Conservation (phyloP, 2,329 filamentous ascomycete species). For the Epichloe sibirici region DNA sequence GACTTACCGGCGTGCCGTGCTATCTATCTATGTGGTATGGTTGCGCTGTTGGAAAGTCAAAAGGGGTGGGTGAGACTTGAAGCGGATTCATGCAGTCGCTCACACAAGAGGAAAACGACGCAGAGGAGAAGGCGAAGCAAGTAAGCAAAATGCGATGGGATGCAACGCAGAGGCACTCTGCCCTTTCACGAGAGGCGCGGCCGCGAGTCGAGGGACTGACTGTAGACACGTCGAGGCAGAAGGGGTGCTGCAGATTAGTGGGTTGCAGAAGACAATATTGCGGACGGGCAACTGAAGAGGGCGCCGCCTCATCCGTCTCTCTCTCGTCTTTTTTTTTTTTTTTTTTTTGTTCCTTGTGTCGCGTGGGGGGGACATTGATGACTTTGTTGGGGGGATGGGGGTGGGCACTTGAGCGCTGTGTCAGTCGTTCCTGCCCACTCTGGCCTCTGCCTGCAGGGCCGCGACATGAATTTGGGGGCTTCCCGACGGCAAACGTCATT, state of each 20-base stretch:
- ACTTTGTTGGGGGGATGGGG: too few species aligned
- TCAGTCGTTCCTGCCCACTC: too few species aligned
- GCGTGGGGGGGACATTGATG: background rate
- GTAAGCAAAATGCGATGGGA: background rate
- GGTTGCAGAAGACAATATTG: background rate
- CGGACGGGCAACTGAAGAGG: background rate
- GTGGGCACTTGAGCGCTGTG: too few species aligned
- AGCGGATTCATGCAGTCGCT: background rate
- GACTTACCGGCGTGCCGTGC: background rate
- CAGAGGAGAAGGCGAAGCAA: background rate
- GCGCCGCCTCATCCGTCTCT: background rate
- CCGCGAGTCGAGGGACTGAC: background rate
- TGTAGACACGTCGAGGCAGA: background rate
- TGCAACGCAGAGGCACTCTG: background rate
- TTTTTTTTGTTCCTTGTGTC: background rate
- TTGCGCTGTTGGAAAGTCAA: background rate
- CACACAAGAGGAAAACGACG: background rate
- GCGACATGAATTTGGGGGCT: too few species aligned
- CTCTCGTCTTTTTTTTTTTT: background rate
- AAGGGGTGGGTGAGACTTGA: background rate
- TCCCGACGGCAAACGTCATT: background rate
- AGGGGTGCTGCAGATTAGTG: constrained; percentile 1
- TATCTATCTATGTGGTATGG: background rate
- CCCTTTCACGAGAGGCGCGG: background rate
- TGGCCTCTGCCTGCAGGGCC: too few species aligned